A percentile compares a stretch with the other conserved stretches of the same genome.
phyloP scores from a whole-genome alignment of 345 rosid species.

The Salix dunnii region DNA sequence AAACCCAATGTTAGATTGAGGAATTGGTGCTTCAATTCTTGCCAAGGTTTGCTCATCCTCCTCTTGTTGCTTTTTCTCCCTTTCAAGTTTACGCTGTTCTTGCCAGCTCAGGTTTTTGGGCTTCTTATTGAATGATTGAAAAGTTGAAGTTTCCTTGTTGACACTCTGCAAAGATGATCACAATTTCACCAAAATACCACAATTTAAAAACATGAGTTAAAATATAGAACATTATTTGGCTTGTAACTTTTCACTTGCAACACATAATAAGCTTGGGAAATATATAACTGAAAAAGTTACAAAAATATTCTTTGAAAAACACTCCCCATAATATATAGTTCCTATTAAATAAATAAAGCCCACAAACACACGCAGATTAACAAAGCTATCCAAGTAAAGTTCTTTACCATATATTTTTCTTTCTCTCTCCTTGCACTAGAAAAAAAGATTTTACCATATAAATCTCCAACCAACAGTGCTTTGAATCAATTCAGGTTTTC shows the following conservation, averaged over 20 bases:
- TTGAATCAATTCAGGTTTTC: no score
- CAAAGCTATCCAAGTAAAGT: no score
- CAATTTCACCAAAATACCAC: not conserved
- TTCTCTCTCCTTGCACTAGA: no score
- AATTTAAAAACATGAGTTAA: not conserved
- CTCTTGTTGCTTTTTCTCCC: slow-evolving; percentile 66
- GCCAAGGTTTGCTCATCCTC: slow-evolving; percentile 75
- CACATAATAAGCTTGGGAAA: not conserved
- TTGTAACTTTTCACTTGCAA: no score
- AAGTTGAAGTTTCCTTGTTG: slow-evolving; percentile 17
- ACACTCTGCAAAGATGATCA: slow-evolving; percentile 34
- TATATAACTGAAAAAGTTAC: no score
- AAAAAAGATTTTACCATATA: no score
- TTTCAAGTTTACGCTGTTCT: slow-evolving; percentile 63
- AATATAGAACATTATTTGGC: not conserved
- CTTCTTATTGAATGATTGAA: slow-evolving; percentile 62
- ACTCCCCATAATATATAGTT: no score
- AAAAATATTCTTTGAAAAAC: no score
- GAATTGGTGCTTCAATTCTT: slow-evolving; percentile 69
- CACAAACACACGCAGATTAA: no score
- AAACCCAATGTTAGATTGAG: slow-evolving; percentile 80
- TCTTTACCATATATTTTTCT: no score
- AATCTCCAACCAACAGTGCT: no score
- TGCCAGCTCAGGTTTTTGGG: slow-evolving; percentile 61
- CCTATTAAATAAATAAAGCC: no score